A percentile compares a stretch with the other conserved stretches of the same genome.
phyloP scores from a whole-genome alignment of 306 rosid species.

The Cucumis sativus region DNA sequence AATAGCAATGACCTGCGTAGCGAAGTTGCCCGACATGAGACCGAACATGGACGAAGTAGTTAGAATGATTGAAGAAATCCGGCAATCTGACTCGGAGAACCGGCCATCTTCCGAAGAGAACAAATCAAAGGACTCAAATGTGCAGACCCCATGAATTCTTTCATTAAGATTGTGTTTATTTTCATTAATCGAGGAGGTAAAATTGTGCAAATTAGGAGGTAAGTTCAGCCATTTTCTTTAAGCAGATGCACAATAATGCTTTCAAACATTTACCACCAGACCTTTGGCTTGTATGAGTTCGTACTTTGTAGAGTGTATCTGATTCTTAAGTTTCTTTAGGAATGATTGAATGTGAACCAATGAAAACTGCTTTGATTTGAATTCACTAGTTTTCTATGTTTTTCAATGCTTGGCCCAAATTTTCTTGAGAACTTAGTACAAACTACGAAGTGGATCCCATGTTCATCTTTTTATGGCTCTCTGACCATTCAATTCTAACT shows the following conservation, averaged over 20 bases:
- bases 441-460: neutral
- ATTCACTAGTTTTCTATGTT: neutral
- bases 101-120: slow-evolving; percentile 92
- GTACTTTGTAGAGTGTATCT: slow-evolving; percentile 4
- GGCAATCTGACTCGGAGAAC: slow-evolving; percentile 97
- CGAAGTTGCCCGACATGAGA: slow-evolving; percentile 74
- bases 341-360: neutral
- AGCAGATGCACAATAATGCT: neutral
- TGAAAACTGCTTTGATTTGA: neutral
- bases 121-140: slow-evolving; percentile 79
- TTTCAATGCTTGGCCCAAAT: neutral
- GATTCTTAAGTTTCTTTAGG: neutral
- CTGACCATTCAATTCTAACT: neutral
- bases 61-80: slow-evolving; percentile 84
- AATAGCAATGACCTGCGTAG: slow-evolving; percentile 88
- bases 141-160: slow-evolving; percentile 55
- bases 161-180: slow-evolving; percentile 11
- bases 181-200: neutral
- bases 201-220: slow-evolving; percentile 1
- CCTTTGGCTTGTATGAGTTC: neutral
- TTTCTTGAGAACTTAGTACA: neutral
- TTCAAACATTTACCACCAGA: neutral
- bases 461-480: neutral
- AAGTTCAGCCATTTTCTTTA: neutral
- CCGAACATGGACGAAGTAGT: slow-evolving; percentile 82